A percentile compares a stretch with the other conserved stretches of the same genome.
phyloP scores from a whole-genome alignment of 768 basidiomycete species.

The Tylopilus sp. region DNA sequence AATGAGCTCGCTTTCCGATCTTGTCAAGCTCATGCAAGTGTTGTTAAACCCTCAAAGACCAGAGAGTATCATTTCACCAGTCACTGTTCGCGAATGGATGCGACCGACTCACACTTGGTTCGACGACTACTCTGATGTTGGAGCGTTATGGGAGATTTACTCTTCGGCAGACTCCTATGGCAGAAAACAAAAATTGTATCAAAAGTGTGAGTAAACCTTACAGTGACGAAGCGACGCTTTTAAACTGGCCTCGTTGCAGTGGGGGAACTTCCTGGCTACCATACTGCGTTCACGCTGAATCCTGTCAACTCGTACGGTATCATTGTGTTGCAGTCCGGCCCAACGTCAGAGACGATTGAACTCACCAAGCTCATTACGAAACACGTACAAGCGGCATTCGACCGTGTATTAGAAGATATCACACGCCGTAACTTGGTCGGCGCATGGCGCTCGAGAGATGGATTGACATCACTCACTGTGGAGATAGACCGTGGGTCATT shows the following conservation, averaged over 20 bases:
- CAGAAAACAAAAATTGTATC: slow-evolving; percentile 34
- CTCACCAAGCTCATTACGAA: slow-evolving; percentile 34
- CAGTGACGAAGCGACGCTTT: neutral
- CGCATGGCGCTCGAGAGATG: slow-evolving; percentile 32
- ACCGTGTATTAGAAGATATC: slow-evolving; percentile 28
- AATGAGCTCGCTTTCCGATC: slow-evolving; percentile 47
- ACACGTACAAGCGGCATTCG: slow-evolving; percentile 35
- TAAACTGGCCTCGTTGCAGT: slow-evolving; percentile 23
- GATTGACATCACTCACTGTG: slow-evolving; percentile 26
- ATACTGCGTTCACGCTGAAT: slow-evolving; percentile 38
- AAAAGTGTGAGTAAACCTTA: neutral
- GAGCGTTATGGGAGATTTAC: slow-evolving; percentile 43
- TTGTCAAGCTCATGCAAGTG: slow-evolving; percentile 41
- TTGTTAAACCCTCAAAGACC: slow-evolving; percentile 40
- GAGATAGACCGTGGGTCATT: slow-evolving; percentile 29
- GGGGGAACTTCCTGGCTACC: slow-evolving; percentile 39
- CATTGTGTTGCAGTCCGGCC: slow-evolving; percentile 40
- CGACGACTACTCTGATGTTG: slow-evolving; percentile 36
- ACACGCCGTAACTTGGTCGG: slow-evolving; percentile 31
- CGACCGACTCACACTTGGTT: slow-evolving; percentile 39
- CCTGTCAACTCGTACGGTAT: slow-evolving; percentile 41
- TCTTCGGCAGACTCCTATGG: slow-evolving; percentile 29
- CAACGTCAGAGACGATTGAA: slow-evolving; percentile 28
- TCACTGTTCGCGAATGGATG: slow-evolving; percentile 42
- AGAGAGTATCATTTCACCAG: slow-evolving; percentile 33